phyloP scores from a whole-genome alignment of 2,329 filamentous ascomycete genomes.

The Trichoderma asperellum region DNA sequence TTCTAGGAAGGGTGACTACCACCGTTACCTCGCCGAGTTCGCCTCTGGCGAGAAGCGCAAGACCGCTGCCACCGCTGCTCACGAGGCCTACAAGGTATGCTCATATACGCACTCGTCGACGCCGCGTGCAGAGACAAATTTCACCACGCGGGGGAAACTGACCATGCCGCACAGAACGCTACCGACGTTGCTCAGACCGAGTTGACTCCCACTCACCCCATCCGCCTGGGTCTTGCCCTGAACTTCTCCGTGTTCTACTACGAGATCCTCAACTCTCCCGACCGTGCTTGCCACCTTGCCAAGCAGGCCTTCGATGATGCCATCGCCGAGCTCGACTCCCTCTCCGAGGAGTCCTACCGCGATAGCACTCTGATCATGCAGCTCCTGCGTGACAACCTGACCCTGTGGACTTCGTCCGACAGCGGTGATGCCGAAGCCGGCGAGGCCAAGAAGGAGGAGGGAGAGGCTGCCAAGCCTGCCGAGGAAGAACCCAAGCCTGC shows the following conservation, averaged over 20 bases:
- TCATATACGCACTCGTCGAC: neutral
- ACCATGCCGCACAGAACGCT: slow-evolving; percentile 69
- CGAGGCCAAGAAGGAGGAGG: slow-evolving; percentile 60
- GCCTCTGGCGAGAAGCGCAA: slow-evolving; percentile 91
- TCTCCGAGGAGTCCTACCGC: slow-evolving; percentile 97
- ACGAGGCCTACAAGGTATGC: slow-evolving; percentile 94
- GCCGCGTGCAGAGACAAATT: neutral
- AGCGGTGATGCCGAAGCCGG: slow-evolving; percentile 75
- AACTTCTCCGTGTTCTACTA: slow-evolving; percentile 99
- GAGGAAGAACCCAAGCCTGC: slow-evolving; percentile 51
- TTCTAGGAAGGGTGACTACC: slow-evolving; percentile 92
- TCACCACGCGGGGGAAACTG: neutral
- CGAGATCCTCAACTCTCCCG: slow-evolving; percentile 97
- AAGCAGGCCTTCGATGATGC: slow-evolving; percentile 99
- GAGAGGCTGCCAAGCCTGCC: slow-evolving; percentile 48
- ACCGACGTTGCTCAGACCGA: slow-evolving; percentile 98
- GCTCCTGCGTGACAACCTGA: slow-evolving; percentile 96
- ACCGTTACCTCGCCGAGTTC: slow-evolving; percentile 94
- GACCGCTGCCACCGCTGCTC: slow-evolving; percentile 81
- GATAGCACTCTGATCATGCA: slow-evolving; percentile 99
- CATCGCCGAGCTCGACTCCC: slow-evolving; percentile 96
- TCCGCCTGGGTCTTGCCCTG: slow-evolving; percentile 93
- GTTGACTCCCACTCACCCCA: slow-evolving; percentile 95
- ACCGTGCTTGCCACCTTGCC: slow-evolving; percentile 95
- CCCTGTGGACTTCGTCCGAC: slow-evolving; percentile 96